phyloP scores from a whole-genome alignment of 768 basidiomycete species.

The Rhodotorula babjevae region DNA sequence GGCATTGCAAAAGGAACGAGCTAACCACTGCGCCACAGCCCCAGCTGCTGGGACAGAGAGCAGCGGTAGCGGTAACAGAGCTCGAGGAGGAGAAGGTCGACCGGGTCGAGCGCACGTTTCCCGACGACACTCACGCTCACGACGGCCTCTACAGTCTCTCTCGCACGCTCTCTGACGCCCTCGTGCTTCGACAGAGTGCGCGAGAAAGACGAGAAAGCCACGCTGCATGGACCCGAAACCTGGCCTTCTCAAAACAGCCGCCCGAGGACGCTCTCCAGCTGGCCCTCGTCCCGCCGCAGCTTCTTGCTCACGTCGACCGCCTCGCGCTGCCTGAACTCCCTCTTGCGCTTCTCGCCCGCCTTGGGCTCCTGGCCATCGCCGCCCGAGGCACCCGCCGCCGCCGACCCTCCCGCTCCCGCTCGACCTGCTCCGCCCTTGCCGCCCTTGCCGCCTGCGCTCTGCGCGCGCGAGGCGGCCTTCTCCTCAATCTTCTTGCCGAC shows the following conservation, averaged over 20 bases:
- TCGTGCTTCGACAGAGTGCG: too few relatives aligned
- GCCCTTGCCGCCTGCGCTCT: neutral
- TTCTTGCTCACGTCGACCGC: slow-evolving; percentile 33
- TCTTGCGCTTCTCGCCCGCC: slow-evolving; percentile 61
- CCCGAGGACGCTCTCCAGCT: slow-evolving; percentile 29
- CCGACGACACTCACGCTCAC: too few relatives aligned
- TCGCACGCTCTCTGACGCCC: too few relatives aligned
- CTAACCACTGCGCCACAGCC: too few relatives aligned
- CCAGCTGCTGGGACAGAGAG: too few relatives aligned
- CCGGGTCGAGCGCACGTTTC: too few relatives aligned
- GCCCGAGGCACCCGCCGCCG: neutral
- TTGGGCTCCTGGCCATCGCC: neutral
- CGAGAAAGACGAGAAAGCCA: too few relatives aligned
- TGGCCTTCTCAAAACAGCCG: slow-evolving; percentile 23
- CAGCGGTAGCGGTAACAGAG: too few relatives aligned
- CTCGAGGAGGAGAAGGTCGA: too few relatives aligned
- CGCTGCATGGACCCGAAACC: too few relatives aligned
- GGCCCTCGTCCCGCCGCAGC: neutral
- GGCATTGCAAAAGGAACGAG: too few relatives aligned
- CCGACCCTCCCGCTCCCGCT: neutral
- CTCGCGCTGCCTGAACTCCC: slow-evolving; percentile 41
- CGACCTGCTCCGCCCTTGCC: neutral
- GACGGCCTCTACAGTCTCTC: too few relatives aligned
- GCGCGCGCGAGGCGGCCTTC: slow-evolving; percentile 22
- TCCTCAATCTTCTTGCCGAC: slow-evolving; percentile 48